These are phyloP conservation scores for Colletotrichum phormii DNA, from an alignment of 2,329 filamentous ascomycete genomes.

Conservation along the genomic window DNA sequence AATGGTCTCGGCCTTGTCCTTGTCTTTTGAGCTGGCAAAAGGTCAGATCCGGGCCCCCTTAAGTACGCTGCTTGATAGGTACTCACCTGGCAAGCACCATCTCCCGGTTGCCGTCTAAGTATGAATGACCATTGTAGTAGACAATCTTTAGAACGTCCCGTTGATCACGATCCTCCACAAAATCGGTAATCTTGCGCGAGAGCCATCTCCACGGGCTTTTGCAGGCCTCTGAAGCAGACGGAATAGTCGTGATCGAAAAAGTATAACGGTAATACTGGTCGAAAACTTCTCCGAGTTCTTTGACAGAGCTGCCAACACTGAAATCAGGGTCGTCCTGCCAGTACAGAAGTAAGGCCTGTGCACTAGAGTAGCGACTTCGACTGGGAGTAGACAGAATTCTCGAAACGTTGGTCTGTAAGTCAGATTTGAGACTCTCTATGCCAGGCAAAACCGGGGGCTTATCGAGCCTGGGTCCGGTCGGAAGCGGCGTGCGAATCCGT, in stretches of 20 bases:
- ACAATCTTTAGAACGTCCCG: slow-evolving; percentile 69
- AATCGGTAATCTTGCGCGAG: slow-evolving; percentile 61
- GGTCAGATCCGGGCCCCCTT: slow-evolving; percentile 1
- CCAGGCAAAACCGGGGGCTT: slow-evolving; percentile 62
- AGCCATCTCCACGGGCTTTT: slow-evolving; percentile 67
- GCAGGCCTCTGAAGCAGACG: slow-evolving; percentile 58
- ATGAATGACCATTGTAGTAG: slow-evolving; percentile 68
- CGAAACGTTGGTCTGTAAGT: slow-evolving; percentile 63
- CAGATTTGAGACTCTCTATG: slow-evolving; percentile 62
- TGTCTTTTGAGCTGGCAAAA: slow-evolving; percentile 57
- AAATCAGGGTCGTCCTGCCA: slow-evolving; percentile 67
- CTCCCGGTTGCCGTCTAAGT: slow-evolving; percentile 65
- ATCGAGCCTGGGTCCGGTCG: slow-evolving; percentile 66
- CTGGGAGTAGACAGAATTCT: slow-evolving; percentile 61
- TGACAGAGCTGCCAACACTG: slow-evolving; percentile 48
- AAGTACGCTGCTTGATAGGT: background rate
- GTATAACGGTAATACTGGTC: slow-evolving; percentile 64
- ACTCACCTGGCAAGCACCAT: slow-evolving; percentile 68
- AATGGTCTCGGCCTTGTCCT: slow-evolving; percentile 58
- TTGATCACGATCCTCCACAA: slow-evolving; percentile 64
- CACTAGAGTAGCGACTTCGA: slow-evolving; percentile 65
- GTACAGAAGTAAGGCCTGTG: slow-evolving; percentile 63
- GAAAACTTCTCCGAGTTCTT: slow-evolving; percentile 62
- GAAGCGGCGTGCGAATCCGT: slow-evolving; percentile 66
- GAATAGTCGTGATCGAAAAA: slow-evolving; percentile 61